These are phyloP conservation scores for Penicillium argentinense DNA, from an alignment of 495 filamentous ascomycete genomes.

Conservation along the genomic window DNA sequence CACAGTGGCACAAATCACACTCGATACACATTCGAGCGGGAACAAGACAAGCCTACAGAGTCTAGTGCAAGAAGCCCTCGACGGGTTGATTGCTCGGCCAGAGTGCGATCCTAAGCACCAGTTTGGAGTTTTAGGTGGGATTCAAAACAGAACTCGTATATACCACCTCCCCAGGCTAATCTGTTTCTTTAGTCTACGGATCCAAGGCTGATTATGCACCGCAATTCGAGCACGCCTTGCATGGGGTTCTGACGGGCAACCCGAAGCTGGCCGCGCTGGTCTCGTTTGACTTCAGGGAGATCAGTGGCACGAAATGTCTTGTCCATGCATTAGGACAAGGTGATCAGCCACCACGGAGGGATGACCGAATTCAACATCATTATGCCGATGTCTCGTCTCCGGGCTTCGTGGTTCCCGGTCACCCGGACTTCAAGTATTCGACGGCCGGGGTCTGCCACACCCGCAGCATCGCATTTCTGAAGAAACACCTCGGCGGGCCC, in stretches of 20 bases:
- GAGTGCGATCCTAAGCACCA: constrained; percentile 20
- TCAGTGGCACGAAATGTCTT: constrained; percentile 1
- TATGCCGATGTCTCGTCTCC: constrained; percentile 26
- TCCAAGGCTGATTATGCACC: constrained; percentile 23
- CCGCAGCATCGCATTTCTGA: constrained; percentile 34
- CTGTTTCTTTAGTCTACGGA: constrained; percentile 22
- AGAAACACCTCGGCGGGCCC: constrained; percentile 32
- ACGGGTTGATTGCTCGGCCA: constrained; percentile 10
- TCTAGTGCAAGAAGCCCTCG: constrained; percentile 12
- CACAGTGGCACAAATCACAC: constrained; percentile 27
- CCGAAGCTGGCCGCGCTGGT: constrained; percentile 12
- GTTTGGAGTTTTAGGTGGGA: constrained; percentile 25
- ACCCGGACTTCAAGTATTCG: constrained; percentile 28
- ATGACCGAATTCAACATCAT: constrained; percentile 8
- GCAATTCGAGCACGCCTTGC: constrained; percentile 18
- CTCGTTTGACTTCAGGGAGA: constrained; percentile 20
- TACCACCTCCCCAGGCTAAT: too few species aligned
- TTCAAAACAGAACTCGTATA: too few species aligned
- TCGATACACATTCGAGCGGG: constrained; percentile 14
- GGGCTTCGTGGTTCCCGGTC: constrained; percentile 34
- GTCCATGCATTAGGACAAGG: constrained; percentile 13
- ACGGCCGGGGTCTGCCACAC: constrained; percentile 35
- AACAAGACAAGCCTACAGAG: constrained; percentile 2
- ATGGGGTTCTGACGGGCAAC: neutral
- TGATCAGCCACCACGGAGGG: neutral